Conservation (phyloP, 2,329 filamentous ascomycete genomes). For the Fusarium euwallaceae region DNA sequence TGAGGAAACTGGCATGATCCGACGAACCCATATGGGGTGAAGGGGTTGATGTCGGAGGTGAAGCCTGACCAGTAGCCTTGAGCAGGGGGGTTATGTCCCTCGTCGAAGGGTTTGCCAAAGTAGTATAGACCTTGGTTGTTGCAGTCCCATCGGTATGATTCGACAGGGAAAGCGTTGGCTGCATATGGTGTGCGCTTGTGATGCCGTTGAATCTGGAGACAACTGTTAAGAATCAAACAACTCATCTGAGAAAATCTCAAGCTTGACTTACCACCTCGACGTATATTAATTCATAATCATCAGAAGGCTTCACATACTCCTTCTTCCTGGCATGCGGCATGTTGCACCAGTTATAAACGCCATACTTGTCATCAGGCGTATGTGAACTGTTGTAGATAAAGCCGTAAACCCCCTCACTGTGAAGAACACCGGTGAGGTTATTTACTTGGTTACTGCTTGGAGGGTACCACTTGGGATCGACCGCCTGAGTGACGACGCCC, state of each 20-base stretch:
- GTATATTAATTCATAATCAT: slow-evolving; percentile 76
- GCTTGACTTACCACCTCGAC: slow-evolving; percentile 75
- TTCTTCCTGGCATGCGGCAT: slow-evolving; percentile 83
- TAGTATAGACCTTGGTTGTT: slow-evolving; percentile 77
- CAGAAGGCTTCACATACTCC: slow-evolving; percentile 70
- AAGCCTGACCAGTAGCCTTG: slow-evolving; percentile 76
- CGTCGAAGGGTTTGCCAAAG: slow-evolving; percentile 69
- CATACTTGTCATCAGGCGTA: slow-evolving; percentile 68
- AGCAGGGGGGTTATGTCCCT: slow-evolving; percentile 61
- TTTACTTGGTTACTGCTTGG: slow-evolving; percentile 71
- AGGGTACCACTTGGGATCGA: slow-evolving; percentile 69
- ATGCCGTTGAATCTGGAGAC: slow-evolving; percentile 78
- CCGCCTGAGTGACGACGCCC: slow-evolving; percentile 18
- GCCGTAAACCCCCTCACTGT: slow-evolving; percentile 74
- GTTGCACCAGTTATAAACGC: slow-evolving; percentile 85
- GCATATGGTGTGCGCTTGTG: slow-evolving; percentile 88
- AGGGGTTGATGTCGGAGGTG: slow-evolving; percentile 74
- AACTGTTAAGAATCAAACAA: not conserved
- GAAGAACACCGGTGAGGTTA: slow-evolving; percentile 69
- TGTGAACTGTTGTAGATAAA: slow-evolving; percentile 79
- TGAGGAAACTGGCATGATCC: slow-evolving; percentile 86
- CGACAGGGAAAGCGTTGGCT: slow-evolving; percentile 80
- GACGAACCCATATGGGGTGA: slow-evolving; percentile 74
- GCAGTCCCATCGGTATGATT: slow-evolving; percentile 81
- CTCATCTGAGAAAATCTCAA: not conserved